Conservation (phyloP, 805 yeast genomes). For the Metschnikowia hibisci region DNA sequence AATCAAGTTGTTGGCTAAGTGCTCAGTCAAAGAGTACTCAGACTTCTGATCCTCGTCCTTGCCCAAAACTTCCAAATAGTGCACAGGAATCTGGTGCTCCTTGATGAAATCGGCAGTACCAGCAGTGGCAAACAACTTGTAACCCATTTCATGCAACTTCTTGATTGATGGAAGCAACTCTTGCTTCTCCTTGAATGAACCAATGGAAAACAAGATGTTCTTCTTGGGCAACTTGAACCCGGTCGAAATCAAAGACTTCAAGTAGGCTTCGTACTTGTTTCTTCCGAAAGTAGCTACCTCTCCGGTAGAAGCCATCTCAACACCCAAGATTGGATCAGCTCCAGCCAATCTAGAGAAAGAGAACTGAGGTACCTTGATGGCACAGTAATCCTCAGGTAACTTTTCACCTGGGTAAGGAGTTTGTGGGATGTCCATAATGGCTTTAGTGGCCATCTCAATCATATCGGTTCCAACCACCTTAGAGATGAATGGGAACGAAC, state of each 20-base stretch:
- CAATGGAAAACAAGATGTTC: constrained; percentile 88
- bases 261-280: constrained; percentile 94
- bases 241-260: constrained; percentile 90
- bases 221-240: constrained; percentile 95
- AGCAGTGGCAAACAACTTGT: constrained; percentile 90
- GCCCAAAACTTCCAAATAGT: constrained; percentile 83
- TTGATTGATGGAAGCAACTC: constrained; percentile 87
- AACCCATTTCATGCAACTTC: constrained; percentile 79
- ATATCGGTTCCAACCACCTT: constrained; percentile 95
- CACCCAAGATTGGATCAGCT: constrained; percentile 97
- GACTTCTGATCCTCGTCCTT: constrained; percentile 77
- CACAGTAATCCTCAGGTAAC: constrained; percentile 91
- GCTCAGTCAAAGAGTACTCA: constrained; percentile 94
- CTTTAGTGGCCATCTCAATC: constrained; percentile 96
- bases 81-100: constrained; percentile 92
- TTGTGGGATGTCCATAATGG: constrained; percentile 83
- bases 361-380: constrained; percentile 95
- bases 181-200: constrained; percentile 93
- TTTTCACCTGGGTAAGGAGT: constrained; percentile 86
- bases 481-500: constrained; percentile 97
- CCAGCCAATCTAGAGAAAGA: constrained; percentile 96
- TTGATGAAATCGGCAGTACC: constrained; percentile 98
- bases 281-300: constrained; percentile 97
- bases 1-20: constrained; percentile 92
- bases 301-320: constrained; percentile 99